Evolutionary conservation across 225 moss, liverwort and hornwort genomes (phyloP).

Genomic region (Polytrichum commune): DNA sequence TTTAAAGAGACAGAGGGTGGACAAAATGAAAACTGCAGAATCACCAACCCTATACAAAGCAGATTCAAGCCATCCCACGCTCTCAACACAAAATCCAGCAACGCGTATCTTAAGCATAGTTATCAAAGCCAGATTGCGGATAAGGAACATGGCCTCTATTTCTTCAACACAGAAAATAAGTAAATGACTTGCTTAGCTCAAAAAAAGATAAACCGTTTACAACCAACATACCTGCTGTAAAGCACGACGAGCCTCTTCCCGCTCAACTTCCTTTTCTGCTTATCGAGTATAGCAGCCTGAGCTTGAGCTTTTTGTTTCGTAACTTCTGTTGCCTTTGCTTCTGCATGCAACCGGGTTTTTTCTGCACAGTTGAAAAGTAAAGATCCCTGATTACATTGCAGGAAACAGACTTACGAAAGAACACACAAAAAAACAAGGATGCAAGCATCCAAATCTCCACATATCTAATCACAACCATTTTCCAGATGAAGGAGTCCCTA

Average conservation of each 20-base stretch:
- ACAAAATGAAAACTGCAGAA: neutral
- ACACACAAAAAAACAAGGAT: neutral
- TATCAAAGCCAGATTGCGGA: neutral
- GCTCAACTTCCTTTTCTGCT: conserved; percentile 77
- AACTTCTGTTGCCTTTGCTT: conserved; percentile 84
- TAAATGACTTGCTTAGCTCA: too few species aligned
- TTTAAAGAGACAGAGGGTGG: neutral
- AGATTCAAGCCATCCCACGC: too few species aligned
- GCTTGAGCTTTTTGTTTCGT: conserved; percentile 73
- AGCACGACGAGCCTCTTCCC: conserved; percentile 83
- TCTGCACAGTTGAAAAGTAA: conserved; percentile 45
- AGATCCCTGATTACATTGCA: neutral
- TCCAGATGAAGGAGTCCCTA: too few species aligned
- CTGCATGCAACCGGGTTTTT: conserved; percentile 89
- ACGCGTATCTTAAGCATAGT: too few species aligned
- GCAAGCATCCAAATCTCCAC: too few species aligned
- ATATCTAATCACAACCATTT: too few species aligned
- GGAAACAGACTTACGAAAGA: neutral
- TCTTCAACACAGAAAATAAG: too few species aligned
- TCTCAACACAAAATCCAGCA: too few species aligned
- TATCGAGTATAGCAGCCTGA: conserved; percentile 67
- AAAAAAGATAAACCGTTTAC: neutral
- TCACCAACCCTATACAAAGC: too few species aligned
- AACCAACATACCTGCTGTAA: conserved; percentile 63
- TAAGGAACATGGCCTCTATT: neutral